Evolutionary conservation across 2,329 filamentous ascomycete species (phyloP), one percentile per base, ranked within the genome.

Genomic region (Blumeria hordei): DNA sequence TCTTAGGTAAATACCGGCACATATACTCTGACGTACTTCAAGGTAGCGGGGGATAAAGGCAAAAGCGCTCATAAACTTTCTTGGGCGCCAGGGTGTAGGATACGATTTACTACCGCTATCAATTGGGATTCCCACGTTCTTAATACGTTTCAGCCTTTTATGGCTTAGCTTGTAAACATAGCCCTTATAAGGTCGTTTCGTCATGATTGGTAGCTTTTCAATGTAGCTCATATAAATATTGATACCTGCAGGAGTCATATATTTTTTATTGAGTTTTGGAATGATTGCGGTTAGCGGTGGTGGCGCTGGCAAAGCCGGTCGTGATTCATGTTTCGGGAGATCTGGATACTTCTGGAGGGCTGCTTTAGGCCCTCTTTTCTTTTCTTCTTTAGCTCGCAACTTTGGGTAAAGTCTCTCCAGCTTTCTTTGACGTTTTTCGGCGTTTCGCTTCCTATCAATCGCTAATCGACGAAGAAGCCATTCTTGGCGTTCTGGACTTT

Each of bases 21-120:
- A 98, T 63, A 96, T 84, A 65, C 88, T 93, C 68, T 94, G 92
- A 73, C 96, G 95, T 62, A 98, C 92, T 71, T 98, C 93, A 58
- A 98, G 77, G 68, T 96, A 98, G 55, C 85, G 74, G 10, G 92
- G 92, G 61, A 98, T 88, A 69, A 94, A 95, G 28, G 88, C 88
- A 69, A 98, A 98, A 0, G 88, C 81, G 54, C 78, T 75, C 85
- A 98, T 93, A 69, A 78, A 96, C 54, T 83, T 76, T 55, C 88
- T 76, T 11, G 92, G 92, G 60, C 75, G 71, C 92, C 92, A 98
- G 11, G 92, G 92, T 1, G 88, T 95, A 4, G 76, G 76, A 66
- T 98, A 98, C 3, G 92, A 86, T 18, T 52, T 52, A 34, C 49
- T 52, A 7, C 49, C 49, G 36, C 49, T 32, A 18, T 32, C 49